Conservation (phyloP, 805 yeast genomes). For the Wickerhamiella dianesei region DNA sequence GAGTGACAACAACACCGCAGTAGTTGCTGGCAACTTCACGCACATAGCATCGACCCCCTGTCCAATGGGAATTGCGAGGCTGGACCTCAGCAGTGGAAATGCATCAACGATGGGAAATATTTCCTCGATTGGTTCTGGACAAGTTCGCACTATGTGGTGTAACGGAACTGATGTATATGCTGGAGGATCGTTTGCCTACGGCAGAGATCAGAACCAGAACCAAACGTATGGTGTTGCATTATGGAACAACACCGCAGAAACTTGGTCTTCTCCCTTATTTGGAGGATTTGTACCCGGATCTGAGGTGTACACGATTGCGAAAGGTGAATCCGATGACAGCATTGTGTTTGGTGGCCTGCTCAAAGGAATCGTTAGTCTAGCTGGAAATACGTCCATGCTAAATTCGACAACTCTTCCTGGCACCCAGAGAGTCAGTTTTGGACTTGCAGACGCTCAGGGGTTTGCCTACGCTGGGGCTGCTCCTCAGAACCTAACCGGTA, state of each 20-base stretch:
- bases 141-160: conserved; percentile 33
- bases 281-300: conserved; percentile 59
- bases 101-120: conserved; percentile 6
- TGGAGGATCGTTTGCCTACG: conserved; percentile 63
- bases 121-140: conserved; percentile 2
- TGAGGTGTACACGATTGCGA: conserved; percentile 45
- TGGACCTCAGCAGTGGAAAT: conserved; percentile 9
- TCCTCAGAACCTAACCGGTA: conserved; percentile 10
- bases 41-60: conserved; percentile 3
- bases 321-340: conserved; percentile 26
- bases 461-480: conserved; percentile 1
- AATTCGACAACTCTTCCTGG: conserved; percentile 8
- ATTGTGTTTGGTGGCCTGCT: conserved; percentile 75
- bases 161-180: conserved; percentile 47
- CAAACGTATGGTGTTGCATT: conserved; percentile 44
- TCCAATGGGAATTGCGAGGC: conserved; percentile 9
- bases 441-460: conserved; percentile 12
- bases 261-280: conserved; percentile 45
- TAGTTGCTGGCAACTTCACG: conserved; percentile 17
- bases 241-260: conserved; percentile 38
- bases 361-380: conserved; percentile 38
- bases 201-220: conserved; percentile 20
- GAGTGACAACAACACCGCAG: conserved; percentile 9
- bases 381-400: background rate
- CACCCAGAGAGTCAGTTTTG: conserved; percentile 11